Evolutionary conservation across 2,329 filamentous ascomycete genomes (phyloP).

Genomic region (Penicillium sp.): DNA sequence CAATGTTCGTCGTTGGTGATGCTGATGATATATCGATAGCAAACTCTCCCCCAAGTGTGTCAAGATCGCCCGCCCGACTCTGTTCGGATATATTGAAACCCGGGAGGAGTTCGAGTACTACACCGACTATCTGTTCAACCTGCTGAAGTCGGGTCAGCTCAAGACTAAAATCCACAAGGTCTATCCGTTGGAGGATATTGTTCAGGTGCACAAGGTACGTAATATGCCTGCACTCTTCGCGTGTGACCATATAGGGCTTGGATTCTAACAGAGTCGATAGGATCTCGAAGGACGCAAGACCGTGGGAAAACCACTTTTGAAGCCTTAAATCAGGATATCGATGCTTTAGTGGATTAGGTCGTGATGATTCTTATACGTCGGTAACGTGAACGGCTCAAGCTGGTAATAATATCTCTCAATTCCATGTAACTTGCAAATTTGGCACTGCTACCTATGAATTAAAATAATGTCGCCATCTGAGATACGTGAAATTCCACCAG

Average conservation of each 20-base stretch:
- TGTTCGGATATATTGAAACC: slow-evolving; percentile 67
- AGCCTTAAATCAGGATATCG: slow-evolving; percentile 45
- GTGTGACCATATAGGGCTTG: background rate
- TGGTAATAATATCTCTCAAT: no score
- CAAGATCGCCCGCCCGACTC: slow-evolving; percentile 68
- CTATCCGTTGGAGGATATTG: slow-evolving; percentile 71
- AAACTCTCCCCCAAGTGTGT: slow-evolving; percentile 68
- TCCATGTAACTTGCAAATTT: background rate
- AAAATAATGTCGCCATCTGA: background rate
- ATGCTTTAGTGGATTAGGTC: background rate
- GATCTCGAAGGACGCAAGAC: slow-evolving; percentile 81
- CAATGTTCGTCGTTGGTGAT: background rate
- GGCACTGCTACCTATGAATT: background rate
- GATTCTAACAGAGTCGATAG: slow-evolving; percentile 23
- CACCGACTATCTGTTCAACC: slow-evolving; percentile 65
- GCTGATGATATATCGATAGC: slow-evolving; percentile 17
- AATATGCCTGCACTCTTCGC: background rate
- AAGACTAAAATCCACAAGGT: slow-evolving; percentile 70
- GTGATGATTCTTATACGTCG: background rate
- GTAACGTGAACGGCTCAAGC: background rate
- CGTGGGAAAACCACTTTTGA: slow-evolving; percentile 75
- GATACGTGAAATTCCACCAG: no score
- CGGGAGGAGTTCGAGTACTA: slow-evolving; percentile 70
- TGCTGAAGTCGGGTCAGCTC: slow-evolving; percentile 66
- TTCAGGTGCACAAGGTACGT: slow-evolving; percentile 60